Evolutionary conservation across 208 protist species (phyloP).

Genomic region (Porcisia hertigi): DNA sequence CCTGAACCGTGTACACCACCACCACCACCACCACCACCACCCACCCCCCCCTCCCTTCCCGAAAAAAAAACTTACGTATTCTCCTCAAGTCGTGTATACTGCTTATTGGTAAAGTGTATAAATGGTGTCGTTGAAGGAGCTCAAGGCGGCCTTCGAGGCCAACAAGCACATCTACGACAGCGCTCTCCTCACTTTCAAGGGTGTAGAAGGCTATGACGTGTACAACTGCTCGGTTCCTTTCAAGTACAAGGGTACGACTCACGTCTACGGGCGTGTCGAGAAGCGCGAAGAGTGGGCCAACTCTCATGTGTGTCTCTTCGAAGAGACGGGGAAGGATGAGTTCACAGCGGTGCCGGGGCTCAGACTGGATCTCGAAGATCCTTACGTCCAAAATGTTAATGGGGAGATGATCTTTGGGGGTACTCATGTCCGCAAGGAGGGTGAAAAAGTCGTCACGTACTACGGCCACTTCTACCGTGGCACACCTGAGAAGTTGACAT

Average conservation of each 20-base stretch:
- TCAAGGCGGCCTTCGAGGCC: slow-evolving; percentile 12
- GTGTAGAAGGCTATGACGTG: slow-evolving; percentile 42
- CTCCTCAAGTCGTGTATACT: background rate
- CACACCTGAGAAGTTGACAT: slow-evolving; percentile 15
- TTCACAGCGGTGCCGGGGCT: slow-evolving; percentile 34
- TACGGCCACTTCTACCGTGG: slow-evolving; percentile 49
- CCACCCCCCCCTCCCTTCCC: no score
- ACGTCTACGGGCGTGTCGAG: slow-evolving; percentile 47
- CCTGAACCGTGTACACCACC: background rate
- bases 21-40: no score
- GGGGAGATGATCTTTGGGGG: slow-evolving; percentile 48
- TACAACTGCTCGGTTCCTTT: slow-evolving; percentile 53
- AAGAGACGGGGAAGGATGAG: slow-evolving; percentile 45
- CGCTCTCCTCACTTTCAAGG: slow-evolving; percentile 41
- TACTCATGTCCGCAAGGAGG: slow-evolving; percentile 38
- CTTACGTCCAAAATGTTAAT: slow-evolving; percentile 37
- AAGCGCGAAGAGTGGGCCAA: slow-evolving; percentile 35
- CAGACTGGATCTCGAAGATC: slow-evolving; percentile 38
- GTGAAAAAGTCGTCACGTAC: slow-evolving; percentile 28
- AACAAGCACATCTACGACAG: slow-evolving; percentile 38
- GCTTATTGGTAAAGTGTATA: background rate
- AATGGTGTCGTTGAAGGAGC: background rate
- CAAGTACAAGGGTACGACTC: slow-evolving; percentile 35
- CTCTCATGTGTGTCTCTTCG: slow-evolving; percentile 41
- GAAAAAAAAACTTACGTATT: background rate